Conservation (phyloP, 345 rosid species). For the sweet orange (Citrus sinensis) region DNA sequence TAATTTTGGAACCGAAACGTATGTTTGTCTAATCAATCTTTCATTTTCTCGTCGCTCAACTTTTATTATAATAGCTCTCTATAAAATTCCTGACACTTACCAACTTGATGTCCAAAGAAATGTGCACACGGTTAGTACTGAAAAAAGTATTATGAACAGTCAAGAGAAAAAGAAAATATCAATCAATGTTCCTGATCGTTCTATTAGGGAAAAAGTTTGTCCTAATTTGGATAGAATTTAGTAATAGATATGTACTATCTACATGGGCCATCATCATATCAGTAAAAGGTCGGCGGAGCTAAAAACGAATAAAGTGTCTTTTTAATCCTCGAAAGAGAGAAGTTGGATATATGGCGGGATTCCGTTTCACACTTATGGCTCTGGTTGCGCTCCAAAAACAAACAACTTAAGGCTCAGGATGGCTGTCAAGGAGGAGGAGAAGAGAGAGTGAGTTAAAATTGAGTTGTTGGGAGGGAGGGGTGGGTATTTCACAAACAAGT, state of each 20-base stretch:
- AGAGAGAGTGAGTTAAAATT: neutral
- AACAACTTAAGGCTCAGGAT: conserved; percentile 6
- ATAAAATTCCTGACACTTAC: neutral
- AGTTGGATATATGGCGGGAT: conserved; percentile 34
- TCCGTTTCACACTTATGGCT: conserved; percentile 27
- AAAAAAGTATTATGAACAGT: neutral
- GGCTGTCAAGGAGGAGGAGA: conserved; percentile 5
- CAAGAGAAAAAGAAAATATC: neutral
- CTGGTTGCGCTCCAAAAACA: conserved; percentile 29
- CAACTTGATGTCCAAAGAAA: neutral
- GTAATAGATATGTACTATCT: conserved; percentile 2
- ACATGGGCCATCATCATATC: conserved; percentile 1
- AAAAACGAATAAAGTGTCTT: neutral
- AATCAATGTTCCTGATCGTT: neutral
- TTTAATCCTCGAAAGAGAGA: conserved; percentile 4
- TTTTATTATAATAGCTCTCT: neutral
- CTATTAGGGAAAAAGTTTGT: neutral
- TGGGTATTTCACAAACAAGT: neutral
- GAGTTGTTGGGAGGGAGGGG: conserved; percentile 1
- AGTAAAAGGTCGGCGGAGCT: conserved; percentile 20
- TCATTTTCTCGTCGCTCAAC: neutral
- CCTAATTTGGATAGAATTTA: conserved; percentile 20
- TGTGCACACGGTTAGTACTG: neutral
- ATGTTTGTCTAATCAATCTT: neutral
- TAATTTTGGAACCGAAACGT: neutral